These are phyloP conservation scores for Asterella californica DNA, from an alignment of 225 moss, liverwort and hornwort species.

Conservation along the genomic window DNA sequence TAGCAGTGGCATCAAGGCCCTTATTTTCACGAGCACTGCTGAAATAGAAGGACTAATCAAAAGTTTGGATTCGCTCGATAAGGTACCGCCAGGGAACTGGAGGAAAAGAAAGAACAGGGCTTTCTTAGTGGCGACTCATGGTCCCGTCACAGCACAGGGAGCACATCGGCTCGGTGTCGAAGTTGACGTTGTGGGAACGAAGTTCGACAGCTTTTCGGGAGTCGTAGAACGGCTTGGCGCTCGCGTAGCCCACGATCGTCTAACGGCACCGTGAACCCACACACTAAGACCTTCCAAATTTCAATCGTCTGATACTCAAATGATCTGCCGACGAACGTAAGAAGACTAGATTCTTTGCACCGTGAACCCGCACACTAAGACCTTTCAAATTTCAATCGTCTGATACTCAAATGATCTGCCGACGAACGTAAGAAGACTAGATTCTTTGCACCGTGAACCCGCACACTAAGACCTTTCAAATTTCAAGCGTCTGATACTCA, in stretches of 20 bases:
- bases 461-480: too few relatives aligned
- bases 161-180: slow-evolving; percentile 27
- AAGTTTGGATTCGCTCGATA: slow-evolving; percentile 9
- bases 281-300: too few relatives aligned
- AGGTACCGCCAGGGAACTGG: slow-evolving; percentile 1
- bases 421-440: too few relatives aligned
- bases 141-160: slow-evolving; percentile 43
- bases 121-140: slow-evolving; percentile 36
- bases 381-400: too few relatives aligned
- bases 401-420: too few relatives aligned
- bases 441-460: not conserved
- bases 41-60: slow-evolving; percentile 41
- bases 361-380: not conserved
- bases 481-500: too few relatives aligned
- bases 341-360: too few relatives aligned
- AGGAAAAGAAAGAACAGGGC: slow-evolving; percentile 10
- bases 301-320: too few relatives aligned
- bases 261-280: not conserved
- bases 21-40: slow-evolving; percentile 41
- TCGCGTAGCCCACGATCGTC: not conserved
- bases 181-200: slow-evolving; percentile 38
- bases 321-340: too few relatives aligned
- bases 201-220: slow-evolving; percentile 44
- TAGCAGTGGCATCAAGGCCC: slow-evolving; percentile 20
- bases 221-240: slow-evolving; percentile 13